phyloP scores from a whole-genome alignment of 1,284 basidiomycete genomes.

The Ceratobasidium sp. region DNA sequence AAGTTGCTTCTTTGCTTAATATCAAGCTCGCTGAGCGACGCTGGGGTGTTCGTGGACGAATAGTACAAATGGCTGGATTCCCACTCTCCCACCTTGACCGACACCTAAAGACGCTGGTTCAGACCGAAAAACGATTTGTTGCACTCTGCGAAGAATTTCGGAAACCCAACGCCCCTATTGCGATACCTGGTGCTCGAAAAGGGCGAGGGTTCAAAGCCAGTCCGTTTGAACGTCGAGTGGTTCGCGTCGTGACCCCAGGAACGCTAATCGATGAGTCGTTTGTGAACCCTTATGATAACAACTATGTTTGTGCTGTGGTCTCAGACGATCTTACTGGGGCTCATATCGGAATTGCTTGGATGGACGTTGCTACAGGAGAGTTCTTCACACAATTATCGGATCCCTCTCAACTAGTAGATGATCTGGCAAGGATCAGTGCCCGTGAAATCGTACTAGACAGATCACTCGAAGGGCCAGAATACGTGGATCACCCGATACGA shows the following conservation, averaged over 20 bases:
- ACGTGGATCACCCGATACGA: constrained; percentile 56
- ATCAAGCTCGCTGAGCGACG: constrained; percentile 80
- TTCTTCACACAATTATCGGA: constrained; percentile 78
- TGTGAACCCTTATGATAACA: constrained; percentile 82
- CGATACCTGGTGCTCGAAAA: constrained; percentile 17
- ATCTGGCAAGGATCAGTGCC: constrained; percentile 82
- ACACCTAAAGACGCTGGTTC: constrained; percentile 84
- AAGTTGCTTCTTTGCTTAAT: constrained; percentile 76
- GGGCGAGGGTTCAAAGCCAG: constrained; percentile 52
- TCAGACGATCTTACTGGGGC: constrained; percentile 36
- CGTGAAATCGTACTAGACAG: constrained; percentile 79
- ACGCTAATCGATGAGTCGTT: constrained; percentile 91
- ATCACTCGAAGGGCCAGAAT: constrained; percentile 50
- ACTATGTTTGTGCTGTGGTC: constrained; percentile 80
- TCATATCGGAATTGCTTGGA: constrained; percentile 79
- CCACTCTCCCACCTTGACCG: constrained; percentile 86
- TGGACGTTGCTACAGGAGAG: constrained; percentile 94
- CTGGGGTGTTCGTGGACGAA: constrained; percentile 64
- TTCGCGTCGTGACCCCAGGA: constrained; percentile 88
- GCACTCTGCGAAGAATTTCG: constrained; percentile 93
- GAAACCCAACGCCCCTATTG: constrained; percentile 47
- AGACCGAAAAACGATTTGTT: constrained; percentile 81
- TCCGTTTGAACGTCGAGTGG: constrained; percentile 77
- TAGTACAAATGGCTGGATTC: constrained; percentile 87
- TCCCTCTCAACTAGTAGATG: constrained; percentile 71